Conservation (phyloP, 176 grass and related monocot species). For the Cenchrus fungigraminus region DNA sequence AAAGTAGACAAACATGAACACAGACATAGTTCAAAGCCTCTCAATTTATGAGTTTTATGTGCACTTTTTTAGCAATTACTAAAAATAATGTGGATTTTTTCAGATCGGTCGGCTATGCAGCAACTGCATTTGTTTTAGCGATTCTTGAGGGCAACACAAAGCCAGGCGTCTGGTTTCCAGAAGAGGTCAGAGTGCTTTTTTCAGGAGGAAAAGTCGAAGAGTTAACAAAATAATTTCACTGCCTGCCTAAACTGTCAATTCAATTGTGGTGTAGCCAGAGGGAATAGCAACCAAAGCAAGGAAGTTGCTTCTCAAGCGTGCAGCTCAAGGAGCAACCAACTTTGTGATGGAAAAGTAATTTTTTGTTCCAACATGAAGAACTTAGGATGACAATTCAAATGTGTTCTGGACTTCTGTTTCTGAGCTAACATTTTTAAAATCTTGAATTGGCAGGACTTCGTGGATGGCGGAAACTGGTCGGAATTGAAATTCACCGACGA, state of each 20-base stretch:
- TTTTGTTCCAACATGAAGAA: background rate
- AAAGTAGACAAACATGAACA: background rate
- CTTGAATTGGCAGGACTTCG: constrained; percentile 67
- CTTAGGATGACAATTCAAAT: background rate
- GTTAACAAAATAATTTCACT: background rate
- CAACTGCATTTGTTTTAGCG: constrained; percentile 62
- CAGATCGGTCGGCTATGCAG: constrained; percentile 61
- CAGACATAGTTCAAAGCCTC: background rate
- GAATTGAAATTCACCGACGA: constrained; percentile 66
- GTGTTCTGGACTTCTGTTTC: background rate
- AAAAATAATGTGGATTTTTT: constrained; percentile 23
- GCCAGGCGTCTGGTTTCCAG: constrained; percentile 89
- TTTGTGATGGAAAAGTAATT: constrained; percentile 37
- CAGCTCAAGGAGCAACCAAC: constrained; percentile 51
- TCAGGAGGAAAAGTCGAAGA: background rate
- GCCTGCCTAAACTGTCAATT: constrained; percentile 13
- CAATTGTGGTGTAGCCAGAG: constrained; percentile 64
- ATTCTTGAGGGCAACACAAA: constrained; percentile 80
- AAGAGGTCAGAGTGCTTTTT: constrained; percentile 55
- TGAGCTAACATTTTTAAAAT: constrained; percentile 21
- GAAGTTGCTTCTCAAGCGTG: constrained; percentile 69
- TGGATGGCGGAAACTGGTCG: constrained; percentile 82
- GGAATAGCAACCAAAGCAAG: constrained; percentile 81
- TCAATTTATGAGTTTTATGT: background rate
- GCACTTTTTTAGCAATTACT: background rate